These are phyloP conservation scores for Jackrogersella minutella DNA, from an alignment of 495 filamentous ascomycete species.

Conservation along the genomic window DNA sequence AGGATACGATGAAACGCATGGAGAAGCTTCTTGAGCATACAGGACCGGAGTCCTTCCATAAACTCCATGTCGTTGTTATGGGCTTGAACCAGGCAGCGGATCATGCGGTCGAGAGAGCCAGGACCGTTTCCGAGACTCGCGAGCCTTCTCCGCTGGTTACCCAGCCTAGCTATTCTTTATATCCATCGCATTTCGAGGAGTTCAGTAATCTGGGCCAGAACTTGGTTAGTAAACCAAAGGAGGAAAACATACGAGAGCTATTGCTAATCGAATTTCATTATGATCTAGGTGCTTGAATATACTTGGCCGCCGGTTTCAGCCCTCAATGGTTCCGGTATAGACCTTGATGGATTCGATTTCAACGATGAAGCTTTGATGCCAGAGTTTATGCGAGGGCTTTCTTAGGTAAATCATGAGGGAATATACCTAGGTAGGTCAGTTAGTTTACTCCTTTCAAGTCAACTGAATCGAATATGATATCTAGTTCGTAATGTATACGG, in stretches of 20 bases:
- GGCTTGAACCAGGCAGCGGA: conserved; percentile 29
- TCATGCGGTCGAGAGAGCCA: conserved; percentile 19
- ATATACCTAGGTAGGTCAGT: background rate
- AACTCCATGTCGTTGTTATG: conserved; percentile 30
- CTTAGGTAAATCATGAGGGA: background rate
- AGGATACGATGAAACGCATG: conserved; percentile 23
- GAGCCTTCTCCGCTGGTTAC: background rate
- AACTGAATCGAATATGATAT: background rate
- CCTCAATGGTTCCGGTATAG: background rate
- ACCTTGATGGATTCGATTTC: conserved; percentile 14
- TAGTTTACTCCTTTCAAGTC: too few species aligned
- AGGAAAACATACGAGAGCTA: background rate
- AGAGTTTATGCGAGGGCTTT: conserved; percentile 18
- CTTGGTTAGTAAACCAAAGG: conserved; percentile 4
- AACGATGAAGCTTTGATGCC: conserved; percentile 9
- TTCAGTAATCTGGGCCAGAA: background rate
- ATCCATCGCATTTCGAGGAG: conserved; percentile 1
- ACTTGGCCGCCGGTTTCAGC: conserved; percentile 6
- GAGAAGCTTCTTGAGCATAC: conserved; percentile 36
- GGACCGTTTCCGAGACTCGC: background rate
- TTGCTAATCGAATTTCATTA: conserved; percentile 12
- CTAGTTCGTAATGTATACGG: background rate
- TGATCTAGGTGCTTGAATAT: background rate
- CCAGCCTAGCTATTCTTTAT: background rate
- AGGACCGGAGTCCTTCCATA: conserved; percentile 26